phyloP scores from a whole-genome alignment of 2,329 filamentous ascomycete species.

The Monosporascus ibericus region DNA sequence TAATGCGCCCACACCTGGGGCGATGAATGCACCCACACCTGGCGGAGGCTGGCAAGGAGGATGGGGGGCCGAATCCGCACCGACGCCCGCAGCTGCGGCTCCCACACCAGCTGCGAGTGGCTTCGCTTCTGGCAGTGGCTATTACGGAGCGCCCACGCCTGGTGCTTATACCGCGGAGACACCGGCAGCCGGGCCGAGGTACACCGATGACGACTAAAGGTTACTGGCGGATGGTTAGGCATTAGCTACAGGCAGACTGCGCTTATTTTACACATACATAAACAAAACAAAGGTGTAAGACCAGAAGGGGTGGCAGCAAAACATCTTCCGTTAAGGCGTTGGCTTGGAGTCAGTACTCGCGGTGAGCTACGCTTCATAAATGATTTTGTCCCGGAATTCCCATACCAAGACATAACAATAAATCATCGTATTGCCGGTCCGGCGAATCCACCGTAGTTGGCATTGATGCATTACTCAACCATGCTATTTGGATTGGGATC shows the following conservation, averaged over 20 bases:
- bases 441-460: no score
- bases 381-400: no score
- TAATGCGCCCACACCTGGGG: slow-evolving; percentile 58
- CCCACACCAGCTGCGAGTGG: slow-evolving; percentile 65
- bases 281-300: neutral
- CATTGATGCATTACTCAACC: no score
- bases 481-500: no score
- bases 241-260: neutral
- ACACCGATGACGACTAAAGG: slow-evolving; percentile 25
- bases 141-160: slow-evolving; percentile 36
- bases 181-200: slow-evolving; percentile 24
- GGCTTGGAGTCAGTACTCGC: neutral
- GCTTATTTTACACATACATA: no score
- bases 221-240: slow-evolving; percentile 1
- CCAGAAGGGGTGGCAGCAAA: neutral
- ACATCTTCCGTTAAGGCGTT: neutral
- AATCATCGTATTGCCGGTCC: neutral
- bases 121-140: slow-evolving; percentile 36
- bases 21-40: slow-evolving; percentile 61
- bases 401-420: neutral
- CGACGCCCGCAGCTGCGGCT: slow-evolving; percentile 59
- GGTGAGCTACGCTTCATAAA: no score
- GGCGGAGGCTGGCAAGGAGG: slow-evolving; percentile 56
- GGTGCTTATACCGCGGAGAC: slow-evolving; percentile 26
- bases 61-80: slow-evolving; percentile 57